phyloP scores from a whole-genome alignment of 495 filamentous ascomycete genomes.

The Halenospora varia region DNA sequence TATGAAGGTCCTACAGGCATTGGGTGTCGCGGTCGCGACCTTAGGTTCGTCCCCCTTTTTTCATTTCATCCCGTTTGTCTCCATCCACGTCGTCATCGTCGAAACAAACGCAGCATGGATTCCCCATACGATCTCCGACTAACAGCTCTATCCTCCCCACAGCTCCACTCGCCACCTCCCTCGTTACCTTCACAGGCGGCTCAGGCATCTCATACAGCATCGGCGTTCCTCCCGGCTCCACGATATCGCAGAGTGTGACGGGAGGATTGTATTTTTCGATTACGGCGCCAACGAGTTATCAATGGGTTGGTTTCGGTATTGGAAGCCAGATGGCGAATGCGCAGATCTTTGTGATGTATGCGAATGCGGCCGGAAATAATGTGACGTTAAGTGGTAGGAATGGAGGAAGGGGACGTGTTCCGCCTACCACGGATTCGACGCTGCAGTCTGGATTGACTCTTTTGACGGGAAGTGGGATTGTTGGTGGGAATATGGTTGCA shows the following conservation, averaged over 20 bases:
- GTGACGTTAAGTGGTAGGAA: constrained; percentile 63
- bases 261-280: constrained; percentile 66
- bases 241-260: constrained; percentile 12
- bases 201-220: constrained; percentile 15
- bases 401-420: constrained; percentile 43
- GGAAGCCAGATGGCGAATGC: constrained; percentile 57
- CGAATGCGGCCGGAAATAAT: constrained; percentile 51
- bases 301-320: constrained; percentile 66
- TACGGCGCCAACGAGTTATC: constrained; percentile 49
- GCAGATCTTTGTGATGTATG: constrained; percentile 68
- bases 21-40: too few relatives aligned
- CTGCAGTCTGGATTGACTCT: constrained; percentile 43
- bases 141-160: not conserved
- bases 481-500: constrained; percentile 52
- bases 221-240: constrained; percentile 15
- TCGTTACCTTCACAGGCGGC: constrained; percentile 12
- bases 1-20: too few relatives aligned
- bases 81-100: too few relatives aligned
- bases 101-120: too few relatives aligned
- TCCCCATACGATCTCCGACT: not conserved
- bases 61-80: too few relatives aligned
- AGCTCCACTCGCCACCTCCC: constrained; percentile 7
- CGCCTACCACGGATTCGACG: constrained; percentile 48
- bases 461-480: constrained; percentile 58
- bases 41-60: too few relatives aligned